Base-by-base conservation (phyloP, 352 stramenopile species). In the Phytophthora agathidicida region DNA sequence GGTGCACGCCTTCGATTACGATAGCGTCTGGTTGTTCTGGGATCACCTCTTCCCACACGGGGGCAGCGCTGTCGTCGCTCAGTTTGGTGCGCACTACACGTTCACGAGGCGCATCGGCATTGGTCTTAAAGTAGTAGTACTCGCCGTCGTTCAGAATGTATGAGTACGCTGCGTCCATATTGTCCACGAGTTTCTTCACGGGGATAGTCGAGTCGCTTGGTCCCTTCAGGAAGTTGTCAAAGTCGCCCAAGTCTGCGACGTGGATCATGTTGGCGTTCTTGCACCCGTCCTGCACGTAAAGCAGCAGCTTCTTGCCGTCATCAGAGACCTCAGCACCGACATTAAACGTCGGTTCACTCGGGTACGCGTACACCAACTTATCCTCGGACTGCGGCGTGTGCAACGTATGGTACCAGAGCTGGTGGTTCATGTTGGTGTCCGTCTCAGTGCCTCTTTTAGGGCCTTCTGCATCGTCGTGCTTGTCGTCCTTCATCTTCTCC, bases 261-360 rank as follows among this genome's bases (percentile, higher is more conserved):
- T 92, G 88, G 20, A 97, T 63, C 86, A 91, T 93, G 60, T 96
- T 96, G 39, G 91, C 86, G 45, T 92, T 94, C 72, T 94, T 94
- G 79, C 86, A 97, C 33, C 84, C 84, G 43, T 96, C 86, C 52
- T 83, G 76, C 17, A 96, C 68, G 43, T 73, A 89, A 27, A 96
- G 57, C 26, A 96, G 45, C 28, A 96, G 56, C 46, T 75, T 86
- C 57, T 88, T 83, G 60, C 87, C 86, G 33, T 94, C 83, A 39
- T 93, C 83, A 31, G 87, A 87, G 31, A 96, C 82, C 24, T 89
- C 69, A 0, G 75, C 73, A 0, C 70, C 71, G 8, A 94, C 62
- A 47, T 80, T 82, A 59, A 87, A 91, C 42, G 79, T 80, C n/a
- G 87, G 81, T 23, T 96, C 73, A 43, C 54, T 67, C n/a, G 83